phyloP scores from a whole-genome alignment of 257 asterid species.

The Cynanchum wilfordii region DNA sequence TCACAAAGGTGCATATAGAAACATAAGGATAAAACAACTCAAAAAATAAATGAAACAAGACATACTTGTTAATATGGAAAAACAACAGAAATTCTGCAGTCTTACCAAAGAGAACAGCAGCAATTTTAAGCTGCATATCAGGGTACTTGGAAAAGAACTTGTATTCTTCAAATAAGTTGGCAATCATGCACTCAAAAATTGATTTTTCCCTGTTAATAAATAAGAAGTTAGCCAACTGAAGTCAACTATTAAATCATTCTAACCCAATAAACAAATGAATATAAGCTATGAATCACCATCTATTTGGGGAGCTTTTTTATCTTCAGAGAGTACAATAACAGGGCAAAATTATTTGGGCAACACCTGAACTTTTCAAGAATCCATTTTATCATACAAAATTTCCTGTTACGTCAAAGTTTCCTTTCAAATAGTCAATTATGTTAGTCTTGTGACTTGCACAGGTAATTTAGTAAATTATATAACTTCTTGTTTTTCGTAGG shows the following conservation, averaged over 20 bases:
- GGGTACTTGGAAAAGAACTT: slow-evolving; percentile 81
- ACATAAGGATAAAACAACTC: background rate
- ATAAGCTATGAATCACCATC: background rate
- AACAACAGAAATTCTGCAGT: slow-evolving; percentile 6
- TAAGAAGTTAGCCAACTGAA: slow-evolving; percentile 8
- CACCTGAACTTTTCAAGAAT: no score
- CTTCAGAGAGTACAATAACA: background rate
- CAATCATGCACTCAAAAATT: slow-evolving; percentile 77
- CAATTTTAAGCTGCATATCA: slow-evolving; percentile 77
- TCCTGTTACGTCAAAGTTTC: no score
- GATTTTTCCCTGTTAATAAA: slow-evolving; percentile 66
- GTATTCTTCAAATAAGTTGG: slow-evolving; percentile 84
- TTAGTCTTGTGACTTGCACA: no score
- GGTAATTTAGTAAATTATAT: no score
- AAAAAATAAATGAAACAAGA: background rate
- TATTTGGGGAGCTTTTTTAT: background rate
- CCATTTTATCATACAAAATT: no score
- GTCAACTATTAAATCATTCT: background rate
- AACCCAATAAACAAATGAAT: background rate
- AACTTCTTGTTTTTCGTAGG: no score
- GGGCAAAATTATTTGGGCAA: no score
- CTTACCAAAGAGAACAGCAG: slow-evolving; percentile 86
- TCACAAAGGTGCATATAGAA: background rate
- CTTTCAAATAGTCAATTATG: no score
- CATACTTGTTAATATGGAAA: background rate